Evolutionary conservation across 2,329 filamentous ascomycete genomes (phyloP).

Genomic region (Alternaria sp.): DNA sequence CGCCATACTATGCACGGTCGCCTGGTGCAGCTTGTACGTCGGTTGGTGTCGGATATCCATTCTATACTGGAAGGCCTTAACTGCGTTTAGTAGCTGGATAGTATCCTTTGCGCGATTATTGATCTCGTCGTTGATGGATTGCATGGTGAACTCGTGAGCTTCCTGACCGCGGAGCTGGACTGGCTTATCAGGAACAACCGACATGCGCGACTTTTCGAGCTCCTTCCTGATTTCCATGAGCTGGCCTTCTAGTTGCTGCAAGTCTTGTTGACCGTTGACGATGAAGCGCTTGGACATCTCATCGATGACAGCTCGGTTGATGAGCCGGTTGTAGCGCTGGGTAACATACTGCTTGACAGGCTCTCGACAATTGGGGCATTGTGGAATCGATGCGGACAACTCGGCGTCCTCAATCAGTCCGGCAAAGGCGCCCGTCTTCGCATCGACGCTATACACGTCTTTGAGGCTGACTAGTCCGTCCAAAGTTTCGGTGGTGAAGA

Average conservation of each 20-base stretch:
- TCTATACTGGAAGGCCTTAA: slow-evolving; percentile 26
- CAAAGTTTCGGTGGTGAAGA: slow-evolving; percentile 40
- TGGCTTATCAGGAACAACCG: not conserved
- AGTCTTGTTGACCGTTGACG: slow-evolving; percentile 33
- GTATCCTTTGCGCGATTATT: slow-evolving; percentile 20
- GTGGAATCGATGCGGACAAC: slow-evolving; percentile 32
- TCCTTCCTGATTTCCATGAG: slow-evolving; percentile 21
- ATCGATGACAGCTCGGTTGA: slow-evolving; percentile 48
- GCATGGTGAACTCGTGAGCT: not conserved
- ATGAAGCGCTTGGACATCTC: slow-evolving; percentile 49
- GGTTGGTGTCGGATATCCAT: slow-evolving; percentile 45
- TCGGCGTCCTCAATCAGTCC: slow-evolving; percentile 32
- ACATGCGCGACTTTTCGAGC: slow-evolving; percentile 21
- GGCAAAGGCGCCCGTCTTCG: slow-evolving; percentile 22
- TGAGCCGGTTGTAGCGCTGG: slow-evolving; percentile 47
- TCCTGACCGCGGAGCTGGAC: not conserved
- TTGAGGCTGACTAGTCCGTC: slow-evolving; percentile 38
- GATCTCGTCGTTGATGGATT: slow-evolving; percentile 7
- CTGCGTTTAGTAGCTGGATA: slow-evolving; percentile 19
- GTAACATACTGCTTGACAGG: slow-evolving; percentile 44
- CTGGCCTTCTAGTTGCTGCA: slow-evolving; percentile 29
- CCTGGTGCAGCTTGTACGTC: slow-evolving; percentile 49
- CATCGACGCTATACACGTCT: slow-evolving; percentile 27
- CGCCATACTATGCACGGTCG: slow-evolving; percentile 32
- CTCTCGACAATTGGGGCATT: slow-evolving; percentile 43